Evolutionary conservation across 2,329 filamentous ascomycete species (phyloP).

Genomic region (Didymosphaeria variabile): DNA sequence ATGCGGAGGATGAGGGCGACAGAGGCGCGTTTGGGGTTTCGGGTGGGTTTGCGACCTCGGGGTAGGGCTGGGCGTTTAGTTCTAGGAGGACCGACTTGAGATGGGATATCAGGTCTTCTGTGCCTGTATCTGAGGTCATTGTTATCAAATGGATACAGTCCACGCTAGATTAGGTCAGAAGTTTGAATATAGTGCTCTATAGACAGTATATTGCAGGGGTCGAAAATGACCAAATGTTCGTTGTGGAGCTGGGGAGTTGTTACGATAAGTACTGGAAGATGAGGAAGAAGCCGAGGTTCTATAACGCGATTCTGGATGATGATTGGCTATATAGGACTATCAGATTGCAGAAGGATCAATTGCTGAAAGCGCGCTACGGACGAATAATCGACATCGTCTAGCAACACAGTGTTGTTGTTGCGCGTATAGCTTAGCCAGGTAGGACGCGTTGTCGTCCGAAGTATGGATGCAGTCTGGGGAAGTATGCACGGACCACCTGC

Average conservation of each 20-base stretch:
- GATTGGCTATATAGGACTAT: constrained; percentile 25
- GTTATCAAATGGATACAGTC: not conserved
- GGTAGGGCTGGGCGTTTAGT: constrained; percentile 58
- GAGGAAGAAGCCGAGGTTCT: constrained; percentile 29
- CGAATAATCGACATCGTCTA: not conserved
- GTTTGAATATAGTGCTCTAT: not conserved
- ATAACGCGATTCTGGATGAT: constrained; percentile 12
- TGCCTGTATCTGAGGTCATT: constrained; percentile 30
- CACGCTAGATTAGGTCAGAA: not conserved
- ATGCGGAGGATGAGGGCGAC: constrained; percentile 72
- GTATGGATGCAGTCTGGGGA: constrained; percentile 3
- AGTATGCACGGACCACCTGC: constrained; percentile 15
- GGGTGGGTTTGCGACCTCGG: constrained; percentile 59
- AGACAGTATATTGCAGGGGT: not conserved
- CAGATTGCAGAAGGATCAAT: not conserved
- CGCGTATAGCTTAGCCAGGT: not conserved
- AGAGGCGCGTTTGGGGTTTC: constrained; percentile 67
- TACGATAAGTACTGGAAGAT: not conserved
- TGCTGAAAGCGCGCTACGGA: not conserved
- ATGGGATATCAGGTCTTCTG: constrained; percentile 48
- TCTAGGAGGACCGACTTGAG: constrained; percentile 54
- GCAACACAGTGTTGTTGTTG: not conserved
- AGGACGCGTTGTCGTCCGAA: not conserved
- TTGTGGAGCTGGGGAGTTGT: not conserved
- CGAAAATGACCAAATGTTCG: not conserved